Base-by-base conservation (phyloP, 2,329 filamentous ascomycete species). In the Aspergillus ochraceus region DNA sequence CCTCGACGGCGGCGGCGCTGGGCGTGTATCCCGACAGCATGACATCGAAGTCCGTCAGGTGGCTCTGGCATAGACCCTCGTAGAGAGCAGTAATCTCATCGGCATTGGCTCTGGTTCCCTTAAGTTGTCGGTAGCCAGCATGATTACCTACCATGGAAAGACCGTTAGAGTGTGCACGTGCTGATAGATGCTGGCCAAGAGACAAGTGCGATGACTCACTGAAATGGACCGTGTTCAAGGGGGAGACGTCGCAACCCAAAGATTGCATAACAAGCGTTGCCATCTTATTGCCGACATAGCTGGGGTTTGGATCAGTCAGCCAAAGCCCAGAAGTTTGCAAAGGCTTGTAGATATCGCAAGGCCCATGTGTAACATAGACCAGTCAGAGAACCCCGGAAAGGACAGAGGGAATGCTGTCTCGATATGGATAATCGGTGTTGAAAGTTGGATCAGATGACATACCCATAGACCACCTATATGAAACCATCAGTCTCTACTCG, bases 241-340 rank as follows among this genome's bases (percentile, higher is more conserved):
- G 91, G 9, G 92, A 90, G 6, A 97, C 94, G 70, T 99, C 94
- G 72, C 92, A 97, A 52, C 95, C 95, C 54, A 99, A 80, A 0
- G 90, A 90, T 76, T 99, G 94, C 84, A 99, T 89, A 66, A 93
- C 91, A 72, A 97, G 96, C 1, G 92, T 92, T 47, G 93, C 93
- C 83, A 99, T 97, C 71, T 94, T 97, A 76, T 99, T 99, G 54
- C 95, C 95, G 67, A 99, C 95, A 84, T 97, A 94, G 74, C 95
- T 97, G 75, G 46, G 5, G 4, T 12, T 54, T 49, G 20, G 56
- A 54, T 67, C 49, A 66, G 17, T 42, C 17, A 42, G 36, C 8
- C 8, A 42, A 14, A 42, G 64, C 20, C 51, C 36, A n/a, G 20
- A 17, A 14, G 12, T 56, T 45, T n/a, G 19, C 32, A 30, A n/a